A percentile compares a stretch with the other conserved stretches of the same genome.
Conservation (phyloP, 495 filamentous ascomycete genomes). For the Aspergillus asperescens region DNA sequence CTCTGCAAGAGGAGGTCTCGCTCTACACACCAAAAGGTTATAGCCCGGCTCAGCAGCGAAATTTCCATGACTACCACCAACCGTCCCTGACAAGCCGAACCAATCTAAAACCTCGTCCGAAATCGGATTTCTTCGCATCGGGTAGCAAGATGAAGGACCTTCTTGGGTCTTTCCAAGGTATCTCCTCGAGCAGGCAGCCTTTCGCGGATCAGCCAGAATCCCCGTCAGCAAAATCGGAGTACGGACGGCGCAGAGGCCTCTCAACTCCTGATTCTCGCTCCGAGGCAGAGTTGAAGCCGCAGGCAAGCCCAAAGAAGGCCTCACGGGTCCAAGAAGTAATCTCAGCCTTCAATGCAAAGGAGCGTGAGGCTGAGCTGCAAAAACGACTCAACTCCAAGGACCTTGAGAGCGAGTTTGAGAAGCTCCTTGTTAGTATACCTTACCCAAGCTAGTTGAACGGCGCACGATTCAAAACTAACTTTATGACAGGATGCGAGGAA, state of each 20-base stretch:
- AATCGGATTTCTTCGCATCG: conserved; percentile 45
- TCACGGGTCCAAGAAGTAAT: conserved; percentile 63
- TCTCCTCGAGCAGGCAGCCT: conserved; percentile 23
- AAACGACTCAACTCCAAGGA: conserved; percentile 40
- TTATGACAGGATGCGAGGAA: conserved; percentile 72
- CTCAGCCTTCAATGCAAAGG: conserved; percentile 54
- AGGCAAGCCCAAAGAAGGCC: conserved; percentile 35
- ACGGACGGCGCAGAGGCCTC: conserved; percentile 18
- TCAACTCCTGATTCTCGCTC: conserved; percentile 23
- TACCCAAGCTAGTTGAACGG: not conserved
- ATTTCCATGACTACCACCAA: conserved; percentile 54
- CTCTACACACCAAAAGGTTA: conserved; percentile 59
- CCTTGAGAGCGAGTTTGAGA: conserved; percentile 48
- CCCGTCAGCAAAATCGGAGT: conserved; percentile 16
- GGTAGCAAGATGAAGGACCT: conserved; percentile 38
- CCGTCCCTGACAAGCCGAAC: conserved; percentile 46
- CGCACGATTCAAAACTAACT: conserved; percentile 28
- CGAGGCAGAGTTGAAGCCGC: conserved; percentile 20
- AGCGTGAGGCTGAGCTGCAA: conserved; percentile 38
- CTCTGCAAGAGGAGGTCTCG: conserved; percentile 53
- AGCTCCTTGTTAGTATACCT: conserved; percentile 36
- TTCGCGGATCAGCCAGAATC: conserved; percentile 10
- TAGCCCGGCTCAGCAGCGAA: conserved; percentile 59
- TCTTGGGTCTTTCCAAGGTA: conserved; percentile 22
- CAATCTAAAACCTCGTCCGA: conserved; percentile 44